Conservation (phyloP, 2,329 filamentous ascomycete species). For the Curvularia sp. region DNA sequence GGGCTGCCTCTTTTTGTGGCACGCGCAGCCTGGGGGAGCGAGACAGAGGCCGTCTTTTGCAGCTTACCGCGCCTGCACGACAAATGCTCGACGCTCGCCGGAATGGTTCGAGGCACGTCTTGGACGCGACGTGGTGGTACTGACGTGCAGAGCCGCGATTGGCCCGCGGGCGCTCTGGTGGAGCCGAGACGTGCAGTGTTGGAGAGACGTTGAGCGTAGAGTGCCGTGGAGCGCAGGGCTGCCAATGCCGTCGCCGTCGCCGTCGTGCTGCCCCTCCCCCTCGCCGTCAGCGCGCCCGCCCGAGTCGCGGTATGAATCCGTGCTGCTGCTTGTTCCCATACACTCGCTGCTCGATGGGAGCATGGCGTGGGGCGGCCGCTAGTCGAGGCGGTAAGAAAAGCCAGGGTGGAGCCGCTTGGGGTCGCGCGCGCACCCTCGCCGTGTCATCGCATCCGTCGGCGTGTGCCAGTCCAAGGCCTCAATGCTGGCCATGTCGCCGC, state of each 20-base stretch:
- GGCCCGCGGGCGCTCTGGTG: conserved; percentile 9
- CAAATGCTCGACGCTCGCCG: conserved; percentile 2
- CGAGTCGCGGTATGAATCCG: not conserved
- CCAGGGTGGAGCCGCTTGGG: conserved; percentile 17
- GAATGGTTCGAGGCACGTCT: conserved; percentile 3
- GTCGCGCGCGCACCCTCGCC: conserved; percentile 4
- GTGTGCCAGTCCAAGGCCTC: conserved; percentile 7
- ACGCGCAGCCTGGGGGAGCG: not conserved
- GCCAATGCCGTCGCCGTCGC: too few species aligned
- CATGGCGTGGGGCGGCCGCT: not conserved
- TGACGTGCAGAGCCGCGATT: conserved; percentile 30
- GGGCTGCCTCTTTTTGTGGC: not conserved
- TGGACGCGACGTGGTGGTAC: conserved; percentile 25
- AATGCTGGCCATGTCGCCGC: conserved; percentile 6
- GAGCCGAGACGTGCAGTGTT: conserved; percentile 8
- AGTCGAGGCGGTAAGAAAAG: conserved; percentile 23
- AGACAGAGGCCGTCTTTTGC: not conserved
- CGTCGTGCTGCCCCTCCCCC: not conserved
- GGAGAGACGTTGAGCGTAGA: not conserved
- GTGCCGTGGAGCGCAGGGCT: not conserved
- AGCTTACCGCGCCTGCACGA: conserved; percentile 5
- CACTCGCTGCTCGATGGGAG: too few species aligned
- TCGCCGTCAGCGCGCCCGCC: too few species aligned
- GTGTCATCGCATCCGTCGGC: conserved; percentile 4
- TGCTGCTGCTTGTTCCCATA: not conserved